Evolutionary conservation across 768 basidiomycete genomes (phyloP).

Genomic region (Hebeloma cylindrosporum): DNA sequence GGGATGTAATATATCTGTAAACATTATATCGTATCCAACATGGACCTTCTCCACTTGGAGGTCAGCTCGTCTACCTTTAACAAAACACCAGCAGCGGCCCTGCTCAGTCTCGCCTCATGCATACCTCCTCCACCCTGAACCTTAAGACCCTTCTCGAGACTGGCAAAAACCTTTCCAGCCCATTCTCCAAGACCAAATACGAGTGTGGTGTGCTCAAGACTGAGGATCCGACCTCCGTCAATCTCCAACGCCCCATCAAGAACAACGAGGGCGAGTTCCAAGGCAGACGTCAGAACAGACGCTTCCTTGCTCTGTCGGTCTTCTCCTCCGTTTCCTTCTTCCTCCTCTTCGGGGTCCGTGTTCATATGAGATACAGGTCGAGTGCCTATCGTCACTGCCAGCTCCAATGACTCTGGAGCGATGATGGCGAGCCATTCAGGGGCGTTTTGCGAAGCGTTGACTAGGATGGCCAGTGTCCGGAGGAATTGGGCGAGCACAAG

Average conservation of each 20-base stretch:
- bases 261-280: conserved; percentile 77
- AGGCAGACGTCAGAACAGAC: conserved; percentile 66
- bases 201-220: conserved; percentile 72
- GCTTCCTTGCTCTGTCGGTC: conserved; percentile 55
- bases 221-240: conserved; percentile 74
- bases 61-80: conserved; percentile 64
- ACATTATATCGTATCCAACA: conserved; percentile 26
- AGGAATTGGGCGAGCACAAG: conserved; percentile 76
- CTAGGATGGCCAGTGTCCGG: conserved; percentile 71
- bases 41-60: conserved; percentile 29
- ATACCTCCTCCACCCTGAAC: conserved; percentile 65
- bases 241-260: conserved; percentile 74
- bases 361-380: conserved; percentile 52
- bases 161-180: conserved; percentile 66
- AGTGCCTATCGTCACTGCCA: conserved; percentile 79
- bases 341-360: conserved; percentile 33
- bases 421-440: conserved; percentile 79
- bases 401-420: conserved; percentile 79
- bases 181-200: conserved; percentile 78
- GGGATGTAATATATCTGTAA: too few species aligned
- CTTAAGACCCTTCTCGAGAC: conserved; percentile 62
- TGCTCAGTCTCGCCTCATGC: conserved; percentile 59
- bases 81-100: conserved; percentile 77
- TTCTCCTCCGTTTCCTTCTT: conserved; percentile 24
- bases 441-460: conserved; percentile 81